Evolutionary conservation across 768 basidiomycete species (phyloP).

Genomic region (Amanita brunnescens): DNA sequence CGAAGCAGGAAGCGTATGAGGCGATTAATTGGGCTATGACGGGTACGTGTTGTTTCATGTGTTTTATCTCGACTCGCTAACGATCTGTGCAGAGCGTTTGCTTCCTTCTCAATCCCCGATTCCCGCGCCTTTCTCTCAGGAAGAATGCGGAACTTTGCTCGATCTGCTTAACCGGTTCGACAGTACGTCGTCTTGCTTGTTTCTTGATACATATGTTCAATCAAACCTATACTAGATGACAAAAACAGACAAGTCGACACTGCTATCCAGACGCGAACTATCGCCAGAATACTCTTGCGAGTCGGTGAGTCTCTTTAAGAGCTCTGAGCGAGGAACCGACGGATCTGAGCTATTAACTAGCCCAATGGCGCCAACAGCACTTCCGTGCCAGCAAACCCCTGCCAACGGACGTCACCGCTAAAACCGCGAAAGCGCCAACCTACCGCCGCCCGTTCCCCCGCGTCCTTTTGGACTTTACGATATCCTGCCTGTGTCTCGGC

Average conservation of each 20-base stretch:
- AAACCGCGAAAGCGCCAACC: conserved; percentile 18
- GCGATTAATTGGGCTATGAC: conserved; percentile 77
- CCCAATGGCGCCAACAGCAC: conserved; percentile 61
- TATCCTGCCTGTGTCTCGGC: conserved; percentile 63
- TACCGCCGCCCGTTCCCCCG: conserved; percentile 36
- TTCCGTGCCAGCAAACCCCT: conserved; percentile 64
- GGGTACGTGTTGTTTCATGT: conserved; percentile 32
- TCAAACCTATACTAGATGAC: too few relatives aligned
- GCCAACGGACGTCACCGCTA: conserved; percentile 38
- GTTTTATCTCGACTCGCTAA: too few relatives aligned
- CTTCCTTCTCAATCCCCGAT: conserved; percentile 49
- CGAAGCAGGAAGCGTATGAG: conserved; percentile 63
- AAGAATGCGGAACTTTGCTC: conserved; percentile 71
- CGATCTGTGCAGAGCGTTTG: conserved; percentile 44
- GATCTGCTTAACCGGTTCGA: conserved; percentile 31
- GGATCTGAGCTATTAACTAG: conserved; percentile 25
- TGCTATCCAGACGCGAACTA: conserved; percentile 46
- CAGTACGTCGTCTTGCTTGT: conserved; percentile 14
- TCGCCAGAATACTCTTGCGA: conserved; percentile 61
- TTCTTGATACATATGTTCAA: not conserved
- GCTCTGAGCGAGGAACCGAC: not conserved
- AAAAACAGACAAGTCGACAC: conserved; percentile 21
- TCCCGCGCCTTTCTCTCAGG: conserved; percentile 63
- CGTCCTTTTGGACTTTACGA: conserved; percentile 44
- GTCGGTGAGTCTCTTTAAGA: too few relatives aligned